phyloP scores from a whole-genome alignment of 1,139 yeast genomes.

The Candida gigantensis region DNA sequence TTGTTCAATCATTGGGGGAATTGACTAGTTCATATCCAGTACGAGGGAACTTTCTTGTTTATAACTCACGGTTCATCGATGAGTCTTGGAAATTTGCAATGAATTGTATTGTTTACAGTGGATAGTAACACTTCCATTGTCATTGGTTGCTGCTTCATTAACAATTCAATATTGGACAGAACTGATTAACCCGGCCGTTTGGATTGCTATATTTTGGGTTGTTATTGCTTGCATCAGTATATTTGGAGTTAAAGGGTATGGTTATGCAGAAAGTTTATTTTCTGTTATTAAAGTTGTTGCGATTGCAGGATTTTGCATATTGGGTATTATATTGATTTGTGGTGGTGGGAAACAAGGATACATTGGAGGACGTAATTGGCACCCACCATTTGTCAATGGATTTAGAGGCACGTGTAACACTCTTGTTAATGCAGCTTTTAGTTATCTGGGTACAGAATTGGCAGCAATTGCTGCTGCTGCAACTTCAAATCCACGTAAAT shows the following conservation, averaged over 20 bases:
- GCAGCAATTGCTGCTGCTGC: conserved; percentile 46
- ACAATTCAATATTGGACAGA: conserved; percentile 43
- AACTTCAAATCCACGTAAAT: conserved; percentile 38
- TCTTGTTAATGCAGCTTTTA: conserved; percentile 45
- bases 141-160: conserved; percentile 43
- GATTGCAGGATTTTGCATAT: conserved; percentile 41
- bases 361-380: conserved; percentile 43
- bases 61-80: conserved; percentile 42
- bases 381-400: conserved; percentile 44
- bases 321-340: conserved; percentile 40
- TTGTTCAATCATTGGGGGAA: conserved; percentile 46
- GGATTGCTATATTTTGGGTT: conserved; percentile 40
- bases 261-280: conserved; percentile 46
- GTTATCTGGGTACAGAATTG: conserved; percentile 46
- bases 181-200: conserved; percentile 38
- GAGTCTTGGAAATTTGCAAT: conserved; percentile 46
- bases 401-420: conserved; percentile 44
- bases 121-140: conserved; percentile 34
- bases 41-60: conserved; percentile 42
- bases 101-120: conserved; percentile 46
- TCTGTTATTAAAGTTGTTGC: conserved; percentile 41
- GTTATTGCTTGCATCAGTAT: conserved; percentile 37
- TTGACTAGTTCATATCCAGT: conserved; percentile 42
- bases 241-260: conserved; percentile 47
- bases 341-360: conserved; percentile 44